phyloP scores from a whole-genome alignment of 805 yeast species.

The Ogataea paraovalis region DNA sequence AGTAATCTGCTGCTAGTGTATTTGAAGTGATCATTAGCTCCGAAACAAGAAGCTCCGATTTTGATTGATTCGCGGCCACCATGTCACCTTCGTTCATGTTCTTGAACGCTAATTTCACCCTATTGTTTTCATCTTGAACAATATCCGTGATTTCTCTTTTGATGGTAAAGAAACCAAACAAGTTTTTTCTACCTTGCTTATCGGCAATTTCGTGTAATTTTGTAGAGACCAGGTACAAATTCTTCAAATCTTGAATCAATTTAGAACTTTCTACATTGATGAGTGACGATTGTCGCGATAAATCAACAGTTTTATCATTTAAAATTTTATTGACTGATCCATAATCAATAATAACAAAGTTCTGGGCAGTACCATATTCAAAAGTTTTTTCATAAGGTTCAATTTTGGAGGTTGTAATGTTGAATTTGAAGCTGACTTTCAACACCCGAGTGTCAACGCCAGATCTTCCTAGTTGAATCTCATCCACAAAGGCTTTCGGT shows the following conservation, averaged over 20 bases:
- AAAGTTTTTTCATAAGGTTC: constrained; percentile 28
- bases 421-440: constrained; percentile 35
- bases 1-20: constrained; percentile 49
- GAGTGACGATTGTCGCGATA: not conserved
- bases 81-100: constrained; percentile 3
- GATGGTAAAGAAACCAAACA: constrained; percentile 18
- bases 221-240: constrained; percentile 32
- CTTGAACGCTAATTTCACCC: constrained; percentile 23
- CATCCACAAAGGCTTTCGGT: constrained; percentile 50
- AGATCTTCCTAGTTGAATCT: constrained; percentile 42
- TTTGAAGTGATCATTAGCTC: constrained; percentile 85
- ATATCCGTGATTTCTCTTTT: constrained; percentile 21
- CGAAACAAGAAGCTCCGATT: constrained; percentile 65
- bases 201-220: constrained; percentile 30
- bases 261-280: constrained; percentile 4
- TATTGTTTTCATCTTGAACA: constrained; percentile 20
- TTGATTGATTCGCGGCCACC: constrained; percentile 16
- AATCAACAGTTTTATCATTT: constrained; percentile 12
- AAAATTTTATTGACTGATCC: constrained; percentile 55
- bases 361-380: constrained; percentile 38
- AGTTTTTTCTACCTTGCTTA: constrained; percentile 33
- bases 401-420: constrained; percentile 16
- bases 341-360: constrained; percentile 58
- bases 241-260: constrained; percentile 32
- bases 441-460: constrained; percentile 44